Evolutionary conservation across 163 green algal species (phyloP).

Genomic region (Trebouxiophyceae sp.): DNA sequence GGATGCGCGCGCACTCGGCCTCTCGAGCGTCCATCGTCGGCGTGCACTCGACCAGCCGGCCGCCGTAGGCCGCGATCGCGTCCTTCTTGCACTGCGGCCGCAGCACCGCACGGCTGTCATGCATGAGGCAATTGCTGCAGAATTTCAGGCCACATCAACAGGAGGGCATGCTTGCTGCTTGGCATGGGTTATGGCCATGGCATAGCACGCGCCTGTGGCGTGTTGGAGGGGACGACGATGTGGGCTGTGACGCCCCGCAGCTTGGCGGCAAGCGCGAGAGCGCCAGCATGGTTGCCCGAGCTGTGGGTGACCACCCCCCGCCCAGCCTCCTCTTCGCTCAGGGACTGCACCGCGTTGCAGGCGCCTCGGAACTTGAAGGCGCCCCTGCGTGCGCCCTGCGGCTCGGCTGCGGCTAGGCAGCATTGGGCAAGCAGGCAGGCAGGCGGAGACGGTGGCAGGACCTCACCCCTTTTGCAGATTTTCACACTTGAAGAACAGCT

Average conservation of each 20-base stretch:
- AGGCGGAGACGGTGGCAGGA: not conserved
- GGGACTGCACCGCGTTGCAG: slow-evolving; percentile 57
- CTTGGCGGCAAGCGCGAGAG: slow-evolving; percentile 57
- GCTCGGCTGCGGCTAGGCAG: not conserved
- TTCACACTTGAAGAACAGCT: slow-evolving; percentile 72
- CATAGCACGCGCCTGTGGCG: slow-evolving; percentile 24
- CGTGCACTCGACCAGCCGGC: slow-evolving; percentile 45
- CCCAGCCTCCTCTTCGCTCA: slow-evolving; percentile 37
- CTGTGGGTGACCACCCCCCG: slow-evolving; percentile 67
- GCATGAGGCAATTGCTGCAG: no score
- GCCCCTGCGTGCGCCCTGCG: slow-evolving; percentile 19
- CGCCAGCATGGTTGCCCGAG: slow-evolving; percentile 71
- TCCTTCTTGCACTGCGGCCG: slow-evolving; percentile 50
- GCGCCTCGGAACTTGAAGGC: slow-evolving; percentile 67
- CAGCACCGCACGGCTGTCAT: no score
- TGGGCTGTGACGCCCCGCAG: slow-evolving; percentile 50
- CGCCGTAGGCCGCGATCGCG: slow-evolving; percentile 49
- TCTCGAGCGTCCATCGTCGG: slow-evolving; percentile 63
- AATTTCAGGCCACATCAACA: no score
- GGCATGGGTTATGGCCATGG: not conserved
- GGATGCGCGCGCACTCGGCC: slow-evolving; percentile 29
- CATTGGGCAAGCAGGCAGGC: not conserved
- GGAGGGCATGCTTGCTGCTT: not conserved
- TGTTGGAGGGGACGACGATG: slow-evolving; percentile 61
- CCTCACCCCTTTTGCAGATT: slow-evolving; percentile 51